Conservation (phyloP, 768 basidiomycete genomes). For the Leccinum broughii region DNA sequence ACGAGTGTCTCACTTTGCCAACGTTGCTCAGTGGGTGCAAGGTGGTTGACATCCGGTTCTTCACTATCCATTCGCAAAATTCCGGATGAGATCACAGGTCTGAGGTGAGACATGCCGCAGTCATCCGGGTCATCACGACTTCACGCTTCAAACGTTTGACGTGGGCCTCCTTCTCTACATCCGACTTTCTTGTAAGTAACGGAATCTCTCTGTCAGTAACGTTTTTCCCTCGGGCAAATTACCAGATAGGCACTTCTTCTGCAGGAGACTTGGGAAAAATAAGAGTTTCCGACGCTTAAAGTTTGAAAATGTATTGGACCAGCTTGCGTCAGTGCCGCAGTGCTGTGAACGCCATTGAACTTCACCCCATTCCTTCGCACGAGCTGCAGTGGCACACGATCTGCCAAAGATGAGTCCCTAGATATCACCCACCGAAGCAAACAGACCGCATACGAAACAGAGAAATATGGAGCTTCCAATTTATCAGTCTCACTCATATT, state of each 20-base stretch:
- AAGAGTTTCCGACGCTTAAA: neutral
- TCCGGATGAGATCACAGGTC: conserved; percentile 6
- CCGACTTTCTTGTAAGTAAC: conserved; percentile 6
- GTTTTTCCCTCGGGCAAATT: neutral
- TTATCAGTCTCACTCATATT: conserved; percentile 10
- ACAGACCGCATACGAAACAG: neutral
- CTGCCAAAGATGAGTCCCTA: neutral
- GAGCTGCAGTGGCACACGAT: neutral
- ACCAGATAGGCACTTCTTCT: conserved; percentile 1
- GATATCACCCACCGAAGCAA: neutral
- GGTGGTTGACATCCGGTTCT: neutral
- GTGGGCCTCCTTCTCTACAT: neutral
- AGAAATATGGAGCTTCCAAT: neutral
- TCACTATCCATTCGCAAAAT: conserved; percentile 1
- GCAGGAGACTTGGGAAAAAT: neutral
- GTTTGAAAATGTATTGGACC: neutral
- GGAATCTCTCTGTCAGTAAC: neutral
- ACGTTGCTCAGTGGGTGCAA: neutral
- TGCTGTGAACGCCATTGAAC: neutral
- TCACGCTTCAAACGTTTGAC: neutral
- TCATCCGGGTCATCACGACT: neutral
- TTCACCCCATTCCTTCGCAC: neutral
- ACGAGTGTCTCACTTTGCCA: conserved; percentile 23
- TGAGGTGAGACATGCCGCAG: conserved; percentile 21
- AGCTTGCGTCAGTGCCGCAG: neutral